Evolutionary conservation across 352 stramenopile species (phyloP), one percentile per base, ranked within the genome.

Genomic region (Globisporangium perplexum): DNA sequence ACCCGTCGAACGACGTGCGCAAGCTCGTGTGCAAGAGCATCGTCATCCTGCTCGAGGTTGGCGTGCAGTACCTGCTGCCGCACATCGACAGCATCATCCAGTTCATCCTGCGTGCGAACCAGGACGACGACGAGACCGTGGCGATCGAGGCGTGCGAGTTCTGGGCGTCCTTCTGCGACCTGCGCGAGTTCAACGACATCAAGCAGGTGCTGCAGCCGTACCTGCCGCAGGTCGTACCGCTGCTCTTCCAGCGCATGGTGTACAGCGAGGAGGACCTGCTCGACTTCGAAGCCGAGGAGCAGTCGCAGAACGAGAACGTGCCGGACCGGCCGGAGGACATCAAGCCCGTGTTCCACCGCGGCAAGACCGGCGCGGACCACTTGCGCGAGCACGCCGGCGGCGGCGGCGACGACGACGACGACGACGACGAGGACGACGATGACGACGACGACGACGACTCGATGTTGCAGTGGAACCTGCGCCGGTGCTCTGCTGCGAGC

Each of bases 401-500:
- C 17, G 69, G 28, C 31, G 57, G 65, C 11, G 62, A 72, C 17
- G 79, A 94, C 8, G 83, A 96, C 7, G 86, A 95, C 8, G 84
- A 95, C 7, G 90, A 96, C 17, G 87, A 94, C 4, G 87, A 96
- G 17, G 86, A 97, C 20, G 74, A 95, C 47, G 83, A 95, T n/a
- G 84, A 96, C 23, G 86, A 95, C 38, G 77, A 86, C 36, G 85
- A 93, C 52, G 90, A 96, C 61, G 91, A 98, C 50, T 96, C 96
- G 60, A 74, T 97, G 47, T 80, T 97, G 62, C 80, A 98, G 75
- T 99, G 96, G 96, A 98, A 95, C 56, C 68, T 99, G 47, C 81
- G 96, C 63, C 97, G 96, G 55, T 98, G 92, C 68, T 86, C 92
- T 18, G 96, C 95, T 38, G 95, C 93, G 18, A 96, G 85, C 59